These are phyloP conservation scores for Colletotrichum tropicale DNA, from an alignment of 2,329 filamentous ascomycete genomes.

Conservation along the genomic window DNA sequence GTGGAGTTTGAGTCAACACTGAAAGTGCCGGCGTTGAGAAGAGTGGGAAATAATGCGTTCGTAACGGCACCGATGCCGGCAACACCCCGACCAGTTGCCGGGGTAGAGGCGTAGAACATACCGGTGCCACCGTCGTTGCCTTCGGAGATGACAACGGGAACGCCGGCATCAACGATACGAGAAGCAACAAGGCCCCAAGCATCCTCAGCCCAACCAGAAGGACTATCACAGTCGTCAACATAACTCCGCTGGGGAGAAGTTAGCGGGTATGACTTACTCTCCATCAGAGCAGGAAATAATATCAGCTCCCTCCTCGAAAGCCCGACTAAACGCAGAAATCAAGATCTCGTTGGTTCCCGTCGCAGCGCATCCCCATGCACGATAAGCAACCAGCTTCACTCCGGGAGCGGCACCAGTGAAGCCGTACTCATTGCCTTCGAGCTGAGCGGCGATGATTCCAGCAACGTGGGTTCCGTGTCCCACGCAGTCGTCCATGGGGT, in stretches of 20 bases:
- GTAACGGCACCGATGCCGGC: slow-evolving; percentile 26
- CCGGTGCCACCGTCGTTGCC: slow-evolving; percentile 29
- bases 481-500: slow-evolving; percentile 5
- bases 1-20: background rate
- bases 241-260: slow-evolving; percentile 27
- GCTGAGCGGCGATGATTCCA: slow-evolving; percentile 49
- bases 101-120: slow-evolving; percentile 24
- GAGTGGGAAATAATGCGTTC: slow-evolving; percentile 16
- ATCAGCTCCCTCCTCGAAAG: slow-evolving; percentile 44
- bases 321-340: slow-evolving; percentile 44
- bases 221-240: slow-evolving; percentile 22
- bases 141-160: slow-evolving; percentile 28
- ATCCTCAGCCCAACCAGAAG: slow-evolving; percentile 30
- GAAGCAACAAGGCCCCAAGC: slow-evolving; percentile 26
- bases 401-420: slow-evolving; percentile 44
- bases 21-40: slow-evolving; percentile 3
- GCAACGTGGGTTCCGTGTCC: slow-evolving; percentile 49
- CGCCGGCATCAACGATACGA: slow-evolving; percentile 31
- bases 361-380: slow-evolving; percentile 39
- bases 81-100: slow-evolving; percentile 23
- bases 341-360: slow-evolving; percentile 41
- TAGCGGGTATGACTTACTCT: background rate
- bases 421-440: slow-evolving; percentile 7
- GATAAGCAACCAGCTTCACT: slow-evolving; percentile 42
- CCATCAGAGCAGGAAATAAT: slow-evolving; percentile 35